Percentiles rank a stretch among this genome's conserved stretches.
These are phyloP conservation scores for Parastagonospora avenae DNA, from an alignment of 2,329 filamentous ascomycete species.

Conservation along the genomic window DNA sequence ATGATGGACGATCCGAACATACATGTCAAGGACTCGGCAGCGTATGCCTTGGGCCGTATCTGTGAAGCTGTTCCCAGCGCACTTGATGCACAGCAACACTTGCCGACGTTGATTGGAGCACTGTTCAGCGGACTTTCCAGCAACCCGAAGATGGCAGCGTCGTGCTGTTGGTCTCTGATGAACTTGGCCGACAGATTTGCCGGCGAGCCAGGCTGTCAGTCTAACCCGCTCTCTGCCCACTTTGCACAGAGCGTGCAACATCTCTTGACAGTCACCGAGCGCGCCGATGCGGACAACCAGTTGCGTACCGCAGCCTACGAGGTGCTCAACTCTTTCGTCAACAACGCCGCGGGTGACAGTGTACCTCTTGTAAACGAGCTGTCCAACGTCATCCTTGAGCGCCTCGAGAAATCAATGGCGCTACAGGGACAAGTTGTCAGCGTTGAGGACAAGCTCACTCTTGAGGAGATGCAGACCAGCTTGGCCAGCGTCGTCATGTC, in stretches of 20 bases:
- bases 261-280: slow-evolving; percentile 83
- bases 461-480: slow-evolving; percentile 98
- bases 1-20: slow-evolving; percentile 91
- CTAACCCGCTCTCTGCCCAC: slow-evolving; percentile 85
- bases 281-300: slow-evolving; percentile 80
- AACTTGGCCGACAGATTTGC: slow-evolving; percentile 96
- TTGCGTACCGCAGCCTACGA: slow-evolving; percentile 96
- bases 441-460: slow-evolving; percentile 91
- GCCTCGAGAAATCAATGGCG: slow-evolving; percentile 85
- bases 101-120: slow-evolving; percentile 83
- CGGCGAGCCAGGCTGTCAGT: slow-evolving; percentile 77
- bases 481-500: slow-evolving; percentile 88
- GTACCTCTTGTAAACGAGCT: slow-evolving; percentile 79
- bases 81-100: slow-evolving; percentile 82
- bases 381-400: slow-evolving; percentile 86
- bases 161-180: slow-evolving; percentile 99
- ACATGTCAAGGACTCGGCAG: slow-evolving; percentile 93
- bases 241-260: slow-evolving; percentile 91
- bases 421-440: slow-evolving; percentile 94
- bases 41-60: slow-evolving; percentile 93
- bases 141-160: slow-evolving; percentile 95
- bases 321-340: slow-evolving; percentile 92
- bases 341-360: slow-evolving; percentile 86
- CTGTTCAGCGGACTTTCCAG: slow-evolving; percentile 89
- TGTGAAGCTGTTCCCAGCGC: slow-evolving; percentile 91